Evolutionary conservation across 352 stramenopile species (phyloP).

Genomic region (Phytophthora cajani): DNA sequence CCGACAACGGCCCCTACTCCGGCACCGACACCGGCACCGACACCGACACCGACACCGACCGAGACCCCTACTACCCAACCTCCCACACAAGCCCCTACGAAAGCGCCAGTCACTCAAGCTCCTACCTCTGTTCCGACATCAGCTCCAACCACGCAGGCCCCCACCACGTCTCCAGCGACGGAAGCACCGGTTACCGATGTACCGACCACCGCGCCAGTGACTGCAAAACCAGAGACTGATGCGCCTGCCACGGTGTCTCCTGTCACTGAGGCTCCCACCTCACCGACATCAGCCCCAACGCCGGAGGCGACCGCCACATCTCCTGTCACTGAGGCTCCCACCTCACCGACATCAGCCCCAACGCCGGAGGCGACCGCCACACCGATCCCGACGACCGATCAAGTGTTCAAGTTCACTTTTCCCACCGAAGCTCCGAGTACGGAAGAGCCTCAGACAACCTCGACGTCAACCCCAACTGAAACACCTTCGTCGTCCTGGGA

Average conservation of each 20-base stretch:
- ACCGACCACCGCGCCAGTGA: not conserved
- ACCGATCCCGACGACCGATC: slow-evolving; percentile 3
- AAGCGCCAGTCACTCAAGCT: not conserved
- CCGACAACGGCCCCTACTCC: slow-evolving; percentile 1
- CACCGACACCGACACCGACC: slow-evolving; percentile 7
- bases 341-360: slow-evolving; percentile 4
- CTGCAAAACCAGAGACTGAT: not conserved
- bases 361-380: slow-evolving; percentile 4
- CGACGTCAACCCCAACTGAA: slow-evolving; percentile 6
- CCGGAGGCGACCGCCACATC: slow-evolving; percentile 6
- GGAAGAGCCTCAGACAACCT: not conserved
- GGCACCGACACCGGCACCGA: not conserved
- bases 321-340: slow-evolving; percentile 3
- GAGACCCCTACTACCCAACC: slow-evolving; percentile 4
- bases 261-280: slow-evolving; percentile 2
- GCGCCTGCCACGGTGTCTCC: slow-evolving; percentile 1
- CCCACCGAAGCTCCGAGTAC: not conserved
- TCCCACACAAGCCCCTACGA: slow-evolving; percentile 30
- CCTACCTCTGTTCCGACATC: not conserved
- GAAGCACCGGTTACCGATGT: not conserved
- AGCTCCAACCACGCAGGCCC: not conserved
- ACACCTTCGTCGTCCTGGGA: slow-evolving; percentile 15
- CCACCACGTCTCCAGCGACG: not conserved
- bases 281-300: slow-evolving; percentile 3
- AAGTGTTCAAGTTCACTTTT: slow-evolving; percentile 16